These are phyloP conservation scores for Panus rudis DNA, from an alignment of 768 basidiomycete genomes.

Conservation along the genomic window DNA sequence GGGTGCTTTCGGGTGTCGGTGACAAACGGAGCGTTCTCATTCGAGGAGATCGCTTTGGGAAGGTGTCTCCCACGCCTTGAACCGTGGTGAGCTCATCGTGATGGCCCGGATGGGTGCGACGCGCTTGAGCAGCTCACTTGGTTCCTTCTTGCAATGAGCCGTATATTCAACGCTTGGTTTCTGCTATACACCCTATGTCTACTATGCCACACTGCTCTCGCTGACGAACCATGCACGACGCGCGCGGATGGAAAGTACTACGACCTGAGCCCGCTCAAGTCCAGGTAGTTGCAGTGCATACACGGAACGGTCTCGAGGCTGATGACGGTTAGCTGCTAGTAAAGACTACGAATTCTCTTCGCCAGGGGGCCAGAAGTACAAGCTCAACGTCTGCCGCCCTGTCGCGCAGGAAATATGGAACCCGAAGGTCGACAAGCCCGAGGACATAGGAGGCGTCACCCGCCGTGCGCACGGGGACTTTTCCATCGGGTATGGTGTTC, in stretches of 20 bases:
- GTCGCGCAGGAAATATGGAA: conserved; percentile 55
- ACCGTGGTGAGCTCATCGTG: not conserved
- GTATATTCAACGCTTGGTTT: not conserved
- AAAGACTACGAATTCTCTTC: conserved; percentile 57
- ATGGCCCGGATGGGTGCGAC: not conserved
- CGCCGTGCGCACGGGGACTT: conserved; percentile 60
- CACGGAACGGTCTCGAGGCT: conserved; percentile 11
- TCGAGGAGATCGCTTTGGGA: conserved; percentile 14
- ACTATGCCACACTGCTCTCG: conserved; percentile 3
- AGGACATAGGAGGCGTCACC: conserved; percentile 56
- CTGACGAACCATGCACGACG: conserved; percentile 55
- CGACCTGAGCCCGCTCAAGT: conserved; percentile 55
- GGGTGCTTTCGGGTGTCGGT: conserved; percentile 15
- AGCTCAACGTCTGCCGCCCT: conserved; percentile 59
- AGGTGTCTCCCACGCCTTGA: conserved; percentile 13
- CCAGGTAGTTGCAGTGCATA: conserved; percentile 36
- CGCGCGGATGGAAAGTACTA: conserved; percentile 54
- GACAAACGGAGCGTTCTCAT: conserved; percentile 24
- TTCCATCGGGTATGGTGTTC: conserved; percentile 58
- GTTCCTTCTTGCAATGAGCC: not conserved
- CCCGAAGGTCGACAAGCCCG: conserved; percentile 41
- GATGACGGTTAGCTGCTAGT: conserved; percentile 30
- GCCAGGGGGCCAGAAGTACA: conserved; percentile 37
- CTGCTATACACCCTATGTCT: conserved; percentile 1
- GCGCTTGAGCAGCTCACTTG: not conserved